Conservation (phyloP, 2,329 filamentous ascomycete species). For the Tricladium varicosporioides region DNA sequence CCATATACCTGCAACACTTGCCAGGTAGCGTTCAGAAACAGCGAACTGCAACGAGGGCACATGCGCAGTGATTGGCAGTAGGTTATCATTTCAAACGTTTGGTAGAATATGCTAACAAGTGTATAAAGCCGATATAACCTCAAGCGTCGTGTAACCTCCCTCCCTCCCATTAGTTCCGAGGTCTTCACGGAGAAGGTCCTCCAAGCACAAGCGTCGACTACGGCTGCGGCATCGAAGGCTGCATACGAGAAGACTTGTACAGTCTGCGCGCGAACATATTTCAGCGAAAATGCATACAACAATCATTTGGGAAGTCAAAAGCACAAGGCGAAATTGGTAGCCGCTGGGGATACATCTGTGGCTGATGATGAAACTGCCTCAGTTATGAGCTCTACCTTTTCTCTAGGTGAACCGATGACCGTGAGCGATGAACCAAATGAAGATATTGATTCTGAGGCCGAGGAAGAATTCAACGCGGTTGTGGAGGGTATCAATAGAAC, state of each 20-base stretch:
- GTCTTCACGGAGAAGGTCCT: conserved; percentile 95
- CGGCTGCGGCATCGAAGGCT: conserved; percentile 81
- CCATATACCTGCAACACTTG: conserved; percentile 99
- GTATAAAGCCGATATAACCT: conserved; percentile 80
- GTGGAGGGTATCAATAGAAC: conserved; percentile 74
- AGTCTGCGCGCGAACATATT: conserved; percentile 88
- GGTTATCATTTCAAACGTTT: conserved; percentile 39
- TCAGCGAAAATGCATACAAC: conserved; percentile 91
- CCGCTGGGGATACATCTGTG: conserved; percentile 36
- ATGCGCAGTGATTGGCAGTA: conserved; percentile 99
- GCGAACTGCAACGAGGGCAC: conserved; percentile 87
- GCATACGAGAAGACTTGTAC: conserved; percentile 82
- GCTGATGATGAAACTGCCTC: conserved; percentile 70
- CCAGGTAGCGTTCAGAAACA: conserved; percentile 92
- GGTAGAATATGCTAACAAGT: conserved; percentile 16
- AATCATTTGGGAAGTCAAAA: conserved; percentile 92
- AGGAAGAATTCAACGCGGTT: conserved; percentile 74
- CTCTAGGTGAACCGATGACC: conserved; percentile 70
- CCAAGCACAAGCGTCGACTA: conserved; percentile 81
- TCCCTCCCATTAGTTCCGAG: conserved; percentile 88
- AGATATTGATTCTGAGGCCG: conserved; percentile 63
- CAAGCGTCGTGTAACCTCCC: conserved; percentile 85
- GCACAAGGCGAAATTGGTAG: conserved; percentile 70
- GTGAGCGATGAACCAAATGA: conserved; percentile 37
- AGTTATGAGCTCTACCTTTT: conserved; percentile 87